These are phyloP conservation scores for Capsicum rhomboideum DNA, from an alignment of 257 asterid species.

Conservation along the genomic window DNA sequence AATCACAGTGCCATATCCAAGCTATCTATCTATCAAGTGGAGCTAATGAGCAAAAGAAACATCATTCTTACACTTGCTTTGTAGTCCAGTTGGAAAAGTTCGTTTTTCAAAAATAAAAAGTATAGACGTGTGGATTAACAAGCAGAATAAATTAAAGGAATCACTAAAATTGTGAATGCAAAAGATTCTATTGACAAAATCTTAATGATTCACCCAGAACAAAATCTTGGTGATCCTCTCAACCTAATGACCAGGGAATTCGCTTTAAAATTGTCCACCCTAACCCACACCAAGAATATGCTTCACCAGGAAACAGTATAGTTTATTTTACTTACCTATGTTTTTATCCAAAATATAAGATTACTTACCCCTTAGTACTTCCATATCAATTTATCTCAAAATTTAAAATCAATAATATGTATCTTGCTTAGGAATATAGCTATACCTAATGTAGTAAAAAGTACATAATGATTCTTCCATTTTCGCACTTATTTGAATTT, in stretches of 20 bases:
- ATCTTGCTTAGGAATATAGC: not conserved
- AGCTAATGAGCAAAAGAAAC: not conserved
- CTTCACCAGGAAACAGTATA: not conserved
- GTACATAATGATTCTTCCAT: not conserved
- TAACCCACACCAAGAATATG: not conserved
- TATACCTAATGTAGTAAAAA: not conserved
- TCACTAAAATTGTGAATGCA: not conserved
- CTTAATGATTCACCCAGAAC: not conserved
- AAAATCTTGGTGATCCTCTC: not conserved
- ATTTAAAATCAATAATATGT: not conserved
- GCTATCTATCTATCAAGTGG: not conserved
- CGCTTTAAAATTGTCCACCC: not conserved
- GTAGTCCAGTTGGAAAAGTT: not conserved
- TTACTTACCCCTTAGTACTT: not conserved
- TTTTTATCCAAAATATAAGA: not conserved
- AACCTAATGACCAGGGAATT: not conserved
- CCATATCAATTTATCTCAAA: not conserved
- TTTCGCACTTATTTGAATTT: not conserved
- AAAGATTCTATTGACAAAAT: not conserved
- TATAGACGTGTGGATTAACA: not conserved
- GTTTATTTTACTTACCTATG: not conserved
- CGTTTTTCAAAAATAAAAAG: not conserved
- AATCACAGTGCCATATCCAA: not conserved
- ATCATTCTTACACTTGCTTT: not conserved
- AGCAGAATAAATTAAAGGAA: not conserved